Evolutionary conservation across 1,284 basidiomycete species (phyloP).

Genomic region (Malassezia obtusa): DNA sequence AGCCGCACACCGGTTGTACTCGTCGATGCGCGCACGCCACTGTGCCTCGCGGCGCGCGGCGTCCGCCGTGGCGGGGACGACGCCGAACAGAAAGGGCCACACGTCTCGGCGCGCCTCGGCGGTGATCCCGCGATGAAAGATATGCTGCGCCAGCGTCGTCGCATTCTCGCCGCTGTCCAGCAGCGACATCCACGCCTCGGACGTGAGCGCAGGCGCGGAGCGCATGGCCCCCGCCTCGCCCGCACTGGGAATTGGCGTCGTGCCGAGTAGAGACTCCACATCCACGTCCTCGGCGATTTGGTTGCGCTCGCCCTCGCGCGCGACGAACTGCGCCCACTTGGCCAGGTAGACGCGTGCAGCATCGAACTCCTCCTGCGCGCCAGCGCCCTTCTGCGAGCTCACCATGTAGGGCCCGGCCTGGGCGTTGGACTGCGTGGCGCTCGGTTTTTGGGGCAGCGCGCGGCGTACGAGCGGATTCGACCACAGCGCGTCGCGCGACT

Average conservation of each 20-base stretch:
- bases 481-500: slow-evolving; percentile 32
- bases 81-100: slow-evolving; percentile 84
- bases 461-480: slow-evolving; percentile 32
- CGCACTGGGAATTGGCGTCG: slow-evolving; percentile 5
- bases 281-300: slow-evolving; percentile 20
- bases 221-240: background rate
- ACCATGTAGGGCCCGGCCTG: slow-evolving; percentile 38
- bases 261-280: background rate
- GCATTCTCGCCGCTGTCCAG: slow-evolving; percentile 21
- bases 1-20: slow-evolving; percentile 23
- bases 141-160: slow-evolving; percentile 21
- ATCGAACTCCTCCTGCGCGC: slow-evolving; percentile 64
- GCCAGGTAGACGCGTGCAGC: slow-evolving; percentile 90
- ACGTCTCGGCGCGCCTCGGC: slow-evolving; percentile 48
- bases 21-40: slow-evolving; percentile 18
- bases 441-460: slow-evolving; percentile 26
- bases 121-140: slow-evolving; percentile 35
- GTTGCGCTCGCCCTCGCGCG: slow-evolving; percentile 41
- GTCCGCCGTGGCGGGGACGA: slow-evolving; percentile 63
- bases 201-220: slow-evolving; percentile 12
- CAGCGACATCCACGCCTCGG: slow-evolving; percentile 24
- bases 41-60: slow-evolving; percentile 23
- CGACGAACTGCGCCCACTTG: slow-evolving; percentile 88
- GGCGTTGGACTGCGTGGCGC: slow-evolving; percentile 28
- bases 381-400: slow-evolving; percentile 17